Evolutionary conservation across 805 yeast genomes (phyloP).

Genomic region (Teunomyces barrocoloradensis): DNA sequence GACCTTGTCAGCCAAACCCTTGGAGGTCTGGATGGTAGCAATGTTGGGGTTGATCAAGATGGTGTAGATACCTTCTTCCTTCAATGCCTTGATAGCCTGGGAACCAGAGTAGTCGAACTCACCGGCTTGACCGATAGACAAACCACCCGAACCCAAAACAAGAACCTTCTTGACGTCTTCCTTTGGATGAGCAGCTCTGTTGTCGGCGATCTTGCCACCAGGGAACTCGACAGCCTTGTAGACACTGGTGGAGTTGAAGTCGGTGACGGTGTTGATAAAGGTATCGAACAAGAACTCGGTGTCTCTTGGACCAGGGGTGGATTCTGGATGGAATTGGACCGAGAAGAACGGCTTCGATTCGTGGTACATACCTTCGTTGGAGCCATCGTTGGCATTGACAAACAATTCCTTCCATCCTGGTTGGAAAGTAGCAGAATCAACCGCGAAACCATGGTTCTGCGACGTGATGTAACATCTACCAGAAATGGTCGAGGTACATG

Average conservation of each 20-base stretch:
- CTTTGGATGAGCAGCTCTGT: constrained; percentile 71
- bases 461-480: constrained; percentile 98
- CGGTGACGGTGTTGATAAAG: constrained; percentile 77
- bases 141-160: constrained; percentile 96
- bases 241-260: constrained; percentile 54
- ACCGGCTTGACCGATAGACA: constrained; percentile 98
- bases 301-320: constrained; percentile 99
- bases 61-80: constrained; percentile 96
- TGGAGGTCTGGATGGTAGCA: constrained; percentile 97
- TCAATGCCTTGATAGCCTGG: constrained; percentile 97
- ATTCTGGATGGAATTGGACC: constrained; percentile 98
- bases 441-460: constrained; percentile 98
- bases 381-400: constrained; percentile 93
- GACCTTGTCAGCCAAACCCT: constrained; percentile 96
- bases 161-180: constrained; percentile 86
- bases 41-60: constrained; percentile 95
- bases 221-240: constrained; percentile 83
- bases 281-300: constrained; percentile 96
- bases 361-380: constrained; percentile 98
- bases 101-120: constrained; percentile 99
- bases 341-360: constrained; percentile 87
- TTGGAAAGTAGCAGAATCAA: constrained; percentile 72
- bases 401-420: constrained; percentile 91
- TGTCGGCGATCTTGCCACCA: constrained; percentile 77
- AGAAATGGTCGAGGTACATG: constrained; percentile 82